Conservation (phyloP, 106 monocot species). For the Allium cepa region DNA sequence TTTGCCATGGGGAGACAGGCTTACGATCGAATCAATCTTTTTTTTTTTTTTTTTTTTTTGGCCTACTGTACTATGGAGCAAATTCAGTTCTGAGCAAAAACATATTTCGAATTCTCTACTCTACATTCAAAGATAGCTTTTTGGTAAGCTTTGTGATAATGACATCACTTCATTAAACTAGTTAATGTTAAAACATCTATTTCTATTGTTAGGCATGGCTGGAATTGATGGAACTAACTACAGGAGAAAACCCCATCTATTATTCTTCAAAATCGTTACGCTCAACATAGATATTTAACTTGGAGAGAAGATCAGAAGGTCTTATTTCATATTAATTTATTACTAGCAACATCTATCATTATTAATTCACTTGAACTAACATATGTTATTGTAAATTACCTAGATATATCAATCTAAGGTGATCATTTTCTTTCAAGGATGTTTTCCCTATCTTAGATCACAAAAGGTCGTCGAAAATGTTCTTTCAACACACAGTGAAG, state of each 20-base stretch:
- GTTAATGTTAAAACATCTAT: background rate
- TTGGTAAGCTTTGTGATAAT: slow-evolving; percentile 32
- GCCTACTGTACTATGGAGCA: slow-evolving; percentile 93
- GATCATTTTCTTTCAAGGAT: too few species aligned
- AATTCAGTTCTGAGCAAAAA: slow-evolving; percentile 36
- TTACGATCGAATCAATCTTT: slow-evolving; percentile 89
- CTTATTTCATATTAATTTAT: too few species aligned
- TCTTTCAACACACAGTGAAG: too few species aligned
- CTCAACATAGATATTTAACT: slow-evolving; percentile 88
- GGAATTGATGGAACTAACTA: slow-evolving; percentile 62
- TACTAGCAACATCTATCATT: too few species aligned
- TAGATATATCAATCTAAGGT: too few species aligned
- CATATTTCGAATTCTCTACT: slow-evolving; percentile 54
- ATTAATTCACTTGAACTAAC: background rate
- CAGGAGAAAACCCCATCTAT: slow-evolving; percentile 28
- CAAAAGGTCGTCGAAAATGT: too few species aligned
- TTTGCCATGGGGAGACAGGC: slow-evolving; percentile 95
- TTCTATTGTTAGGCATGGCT: slow-evolving; percentile 63
- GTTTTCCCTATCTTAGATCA: too few species aligned
- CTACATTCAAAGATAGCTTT: slow-evolving; percentile 85
- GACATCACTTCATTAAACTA: background rate
- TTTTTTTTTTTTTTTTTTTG: slow-evolving; percentile 96
- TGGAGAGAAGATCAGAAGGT: slow-evolving; percentile 99
- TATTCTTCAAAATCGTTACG: slow-evolving; percentile 53
- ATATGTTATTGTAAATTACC: too few species aligned